Base-by-base conservation (phyloP, 1,284 basidiomycete species). In the Austropuccinia psidii region DNA sequence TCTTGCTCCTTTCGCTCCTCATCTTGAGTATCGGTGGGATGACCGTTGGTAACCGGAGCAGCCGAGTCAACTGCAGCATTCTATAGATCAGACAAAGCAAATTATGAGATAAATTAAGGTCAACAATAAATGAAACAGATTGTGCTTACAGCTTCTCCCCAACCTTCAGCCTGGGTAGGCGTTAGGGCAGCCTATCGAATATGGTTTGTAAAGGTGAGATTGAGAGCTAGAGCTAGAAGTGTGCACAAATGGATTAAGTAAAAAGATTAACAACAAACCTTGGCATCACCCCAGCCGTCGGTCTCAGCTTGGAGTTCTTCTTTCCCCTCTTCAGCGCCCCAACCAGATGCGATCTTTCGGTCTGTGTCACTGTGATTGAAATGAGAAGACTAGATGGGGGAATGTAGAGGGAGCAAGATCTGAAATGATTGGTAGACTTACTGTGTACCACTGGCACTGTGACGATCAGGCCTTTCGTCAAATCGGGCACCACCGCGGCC, bases 311-410 rank as follows among this genome's bases (percentile, higher is more conserved):
- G 49, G 19, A 73, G 50, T 24, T 73, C 69, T 73, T 73, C 58
- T 35, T 73, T 73, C 8, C 69, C 69, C 24, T 73, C 69, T 62
- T 73, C 69, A 49, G 69, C 69, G 24, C 69, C 69, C 69, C 69
- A 73, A 7, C 69, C 69, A 50, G 69, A 73, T 33, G 69, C 69
- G 13, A 73, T 52, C 55, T 73, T 73, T 50, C 60, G 41, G 57
- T 73, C 58, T 29, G 69, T 73, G 49, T 73, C 69, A 39, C 69
- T 73, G 31, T 9, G 27, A 4, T 41, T 17, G 0, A 15, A 43
- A 21, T 11, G 45, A 41, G 33, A 29, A 24, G 21, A 21, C 21
- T 29, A 11, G 43, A 15, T 11, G 21, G 17, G 19, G 3, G 31
- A 39, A 39, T 0, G 49, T 39, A 55, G 52, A 33, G 65, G 13